These are phyloP conservation scores for Yarrowia sp. DNA, from an alignment of 805 yeast genomes.

Conservation along the genomic window DNA sequence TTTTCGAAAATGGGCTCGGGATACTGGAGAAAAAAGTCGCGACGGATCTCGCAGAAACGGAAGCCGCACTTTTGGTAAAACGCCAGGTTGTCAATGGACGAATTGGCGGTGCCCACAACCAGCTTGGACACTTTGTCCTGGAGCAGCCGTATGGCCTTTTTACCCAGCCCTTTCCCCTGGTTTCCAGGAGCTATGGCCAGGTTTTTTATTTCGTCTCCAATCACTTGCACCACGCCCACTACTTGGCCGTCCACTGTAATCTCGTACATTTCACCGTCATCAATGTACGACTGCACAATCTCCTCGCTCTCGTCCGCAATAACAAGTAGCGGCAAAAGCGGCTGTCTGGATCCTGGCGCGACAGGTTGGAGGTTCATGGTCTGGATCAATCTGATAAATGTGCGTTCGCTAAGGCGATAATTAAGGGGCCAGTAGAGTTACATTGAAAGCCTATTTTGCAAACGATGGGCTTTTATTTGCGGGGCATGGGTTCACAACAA, in stretches of 20 bases:
- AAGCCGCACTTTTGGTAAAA: slow-evolving; percentile 19
- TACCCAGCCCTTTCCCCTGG: slow-evolving; percentile 13
- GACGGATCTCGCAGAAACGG: neutral
- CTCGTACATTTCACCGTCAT: neutral
- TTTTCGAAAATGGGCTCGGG: slow-evolving; percentile 20
- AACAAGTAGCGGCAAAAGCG: neutral
- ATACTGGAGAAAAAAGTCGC: neutral
- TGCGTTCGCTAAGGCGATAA: slow-evolving; percentile 4
- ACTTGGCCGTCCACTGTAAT: neutral
- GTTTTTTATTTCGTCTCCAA: slow-evolving; percentile 18
- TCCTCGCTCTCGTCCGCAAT: slow-evolving; percentile 14
- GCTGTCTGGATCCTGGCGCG: neutral
- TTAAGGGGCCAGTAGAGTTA: slow-evolving; percentile 9
- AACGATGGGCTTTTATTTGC: neutral
- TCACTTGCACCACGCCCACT: slow-evolving; percentile 5
- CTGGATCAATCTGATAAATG: neutral
- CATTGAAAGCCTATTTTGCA: neutral
- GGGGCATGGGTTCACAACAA: neutral
- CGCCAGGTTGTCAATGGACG: slow-evolving; percentile 18
- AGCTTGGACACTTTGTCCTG: neutral
- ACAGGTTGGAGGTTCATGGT: neutral
- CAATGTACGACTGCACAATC: neutral
- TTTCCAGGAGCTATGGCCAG: neutral
- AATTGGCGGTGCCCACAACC: slow-evolving; percentile 13
- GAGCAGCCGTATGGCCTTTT: neutral